Evolutionary conservation across 176 grass and related monocot genomes (phyloP), one percentile per base, ranked within the genome.

Genomic region (Sorghum bicolor): DNA sequence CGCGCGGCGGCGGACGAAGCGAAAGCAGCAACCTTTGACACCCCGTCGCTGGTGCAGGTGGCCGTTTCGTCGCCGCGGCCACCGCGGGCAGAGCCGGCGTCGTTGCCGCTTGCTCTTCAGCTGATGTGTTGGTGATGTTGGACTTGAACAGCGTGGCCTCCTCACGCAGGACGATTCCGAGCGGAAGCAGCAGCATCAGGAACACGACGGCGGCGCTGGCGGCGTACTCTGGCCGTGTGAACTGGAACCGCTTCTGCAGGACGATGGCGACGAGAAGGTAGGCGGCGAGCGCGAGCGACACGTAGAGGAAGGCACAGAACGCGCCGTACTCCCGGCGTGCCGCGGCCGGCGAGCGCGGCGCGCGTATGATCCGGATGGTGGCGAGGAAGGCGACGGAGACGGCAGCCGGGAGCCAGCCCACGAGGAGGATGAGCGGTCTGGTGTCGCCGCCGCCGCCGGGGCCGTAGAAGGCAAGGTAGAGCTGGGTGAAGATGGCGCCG

Each of bases 401-500:
- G 60, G 86, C 86, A 30, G 86, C 82, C 0, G 83, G 90, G 6
- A 92, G 79, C 82, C 86, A 92, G 0, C 82, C 90, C 22, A 88
- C 80, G 32, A 92, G 90, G 0, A 88, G 82, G 74, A 92, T 80
- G 22, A 92, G 86, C 14, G 79, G 80, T 25, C 40, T 75, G 25
- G 86, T 79, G 74, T 86, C 86, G 17, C 28, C 75, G 14, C 86
- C 52, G n/a, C 37, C 60, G 19, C 81, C 66, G 66, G 22, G 60
- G 29, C 87, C 94, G 66, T 94, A 97, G 83, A 97, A 66, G 32
- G 94, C 83, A 32, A 89, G 52, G 67, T 97, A 94, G 39, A 97
- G 83, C 87, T 97, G 92, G 1, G 94, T 94, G 88, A 86, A 97
- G 24, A 92, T 84, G 16, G 92, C 94, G 3, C 94, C 92, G 38